phyloP scores from a whole-genome alignment of 2,329 filamentous ascomycete species.

The Beauveria pseudobassiana region DNA sequence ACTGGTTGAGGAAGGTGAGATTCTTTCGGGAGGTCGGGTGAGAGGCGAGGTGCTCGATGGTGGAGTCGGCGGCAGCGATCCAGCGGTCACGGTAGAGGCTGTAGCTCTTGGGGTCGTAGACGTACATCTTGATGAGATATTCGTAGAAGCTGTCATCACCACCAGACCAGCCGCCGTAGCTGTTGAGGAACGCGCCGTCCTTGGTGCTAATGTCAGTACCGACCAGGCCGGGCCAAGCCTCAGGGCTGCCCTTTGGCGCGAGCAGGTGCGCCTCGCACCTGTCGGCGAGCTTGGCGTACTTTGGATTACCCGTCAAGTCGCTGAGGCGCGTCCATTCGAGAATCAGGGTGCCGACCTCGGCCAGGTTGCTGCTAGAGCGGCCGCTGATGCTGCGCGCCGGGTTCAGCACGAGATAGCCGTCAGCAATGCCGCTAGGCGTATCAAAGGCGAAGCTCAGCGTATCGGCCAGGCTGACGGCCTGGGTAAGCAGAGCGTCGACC shows the following conservation, averaged over 20 bases:
- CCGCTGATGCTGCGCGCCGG: conserved; percentile 39
- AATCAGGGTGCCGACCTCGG: conserved; percentile 68
- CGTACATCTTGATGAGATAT: conserved; percentile 86
- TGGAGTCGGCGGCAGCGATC: conserved; percentile 67
- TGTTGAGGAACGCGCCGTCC: conserved; percentile 59
- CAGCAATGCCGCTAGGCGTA: conserved; percentile 63
- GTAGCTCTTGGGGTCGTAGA: conserved; percentile 65
- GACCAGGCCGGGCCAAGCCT: conserved; percentile 71
- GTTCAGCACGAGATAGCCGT: conserved; percentile 56
- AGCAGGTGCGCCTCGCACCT: conserved; percentile 62
- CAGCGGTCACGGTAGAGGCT: conserved; percentile 62
- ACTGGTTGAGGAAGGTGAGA: conserved; percentile 62
- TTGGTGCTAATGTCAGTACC: conserved; percentile 57
- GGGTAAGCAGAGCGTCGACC: conserved; percentile 52
- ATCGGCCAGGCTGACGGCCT: conserved; percentile 61
- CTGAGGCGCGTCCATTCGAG: conserved; percentile 74
- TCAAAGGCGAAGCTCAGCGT: conserved; percentile 67
- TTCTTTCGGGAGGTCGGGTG: conserved; percentile 60
- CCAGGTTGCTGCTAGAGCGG: conserved; percentile 58
- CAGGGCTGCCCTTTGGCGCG: conserved; percentile 41
- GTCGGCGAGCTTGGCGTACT: conserved; percentile 57
- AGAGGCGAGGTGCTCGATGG: conserved; percentile 62
- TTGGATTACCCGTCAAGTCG: conserved; percentile 58
- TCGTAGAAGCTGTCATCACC: conserved; percentile 64
- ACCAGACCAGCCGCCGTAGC: conserved; percentile 63